These are phyloP conservation scores for Coriolopsis trogii DNA, from an alignment of 1,284 basidiomycete species.

Conservation along the genomic window DNA sequence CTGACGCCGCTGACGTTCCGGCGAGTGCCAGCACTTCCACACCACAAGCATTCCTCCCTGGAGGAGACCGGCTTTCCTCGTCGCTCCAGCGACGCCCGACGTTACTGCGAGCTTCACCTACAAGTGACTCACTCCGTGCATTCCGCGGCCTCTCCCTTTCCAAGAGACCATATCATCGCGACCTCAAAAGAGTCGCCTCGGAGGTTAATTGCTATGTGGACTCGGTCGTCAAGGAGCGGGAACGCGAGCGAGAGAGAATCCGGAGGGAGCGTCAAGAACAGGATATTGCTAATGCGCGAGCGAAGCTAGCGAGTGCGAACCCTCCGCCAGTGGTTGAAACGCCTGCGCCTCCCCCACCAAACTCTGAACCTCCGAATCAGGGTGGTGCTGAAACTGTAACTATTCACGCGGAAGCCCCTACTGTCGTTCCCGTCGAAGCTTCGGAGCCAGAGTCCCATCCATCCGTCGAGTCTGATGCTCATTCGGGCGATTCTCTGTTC, in stretches of 20 bases:
- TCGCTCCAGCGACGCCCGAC: constrained; percentile 23
- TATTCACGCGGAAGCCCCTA: not conserved
- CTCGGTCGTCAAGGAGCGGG: constrained; percentile 68
- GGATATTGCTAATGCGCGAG: constrained; percentile 15
- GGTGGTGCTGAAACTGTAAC: too few relatives aligned
- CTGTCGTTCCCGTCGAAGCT: not conserved
- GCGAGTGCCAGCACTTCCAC: constrained; percentile 24
- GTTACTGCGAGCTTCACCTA: constrained; percentile 38
- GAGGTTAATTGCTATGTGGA: constrained; percentile 73
- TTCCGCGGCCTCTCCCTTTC: constrained; percentile 37
- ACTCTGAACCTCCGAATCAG: not conserved
- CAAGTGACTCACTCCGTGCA: constrained; percentile 32
- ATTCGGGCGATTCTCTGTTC: constrained; percentile 28
- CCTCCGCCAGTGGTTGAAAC: not conserved
- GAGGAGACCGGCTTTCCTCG: constrained; percentile 21
- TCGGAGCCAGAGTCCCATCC: constrained; percentile 13
- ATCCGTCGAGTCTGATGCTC: constrained; percentile 20
- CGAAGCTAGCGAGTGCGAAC: constrained; percentile 8
- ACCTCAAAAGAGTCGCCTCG: constrained; percentile 49
- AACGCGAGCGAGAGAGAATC: constrained; percentile 71
- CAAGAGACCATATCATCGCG: constrained; percentile 29
- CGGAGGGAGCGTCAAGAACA: constrained; percentile 53
- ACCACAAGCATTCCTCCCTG: not conserved
- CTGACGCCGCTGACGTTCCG: constrained; percentile 22
- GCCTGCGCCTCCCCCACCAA: not conserved